These are phyloP conservation scores for Podosphaera fusca DNA, from an alignment of 2,329 filamentous ascomycete genomes.

Conservation along the genomic window DNA sequence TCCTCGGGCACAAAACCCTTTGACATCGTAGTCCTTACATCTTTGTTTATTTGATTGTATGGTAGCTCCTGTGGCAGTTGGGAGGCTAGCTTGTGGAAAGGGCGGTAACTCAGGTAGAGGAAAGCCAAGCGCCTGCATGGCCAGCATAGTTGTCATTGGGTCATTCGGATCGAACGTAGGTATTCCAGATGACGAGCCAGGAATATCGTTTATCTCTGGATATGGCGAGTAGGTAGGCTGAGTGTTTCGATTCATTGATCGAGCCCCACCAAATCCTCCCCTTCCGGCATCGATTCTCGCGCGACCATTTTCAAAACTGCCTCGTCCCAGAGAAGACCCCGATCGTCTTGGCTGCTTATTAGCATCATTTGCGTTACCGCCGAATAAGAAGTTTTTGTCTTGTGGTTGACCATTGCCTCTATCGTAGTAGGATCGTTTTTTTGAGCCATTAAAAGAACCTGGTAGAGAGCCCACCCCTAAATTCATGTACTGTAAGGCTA, in stretches of 20 bases:
- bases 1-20: constrained; percentile 48
- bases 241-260: constrained; percentile 4
- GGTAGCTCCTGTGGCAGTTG: neutral
- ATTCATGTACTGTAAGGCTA: constrained; percentile 8
- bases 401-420: constrained; percentile 21
- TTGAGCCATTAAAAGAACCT: constrained; percentile 13
- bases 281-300: constrained; percentile 6
- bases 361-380: constrained; percentile 17
- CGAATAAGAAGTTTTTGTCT: constrained; percentile 16
- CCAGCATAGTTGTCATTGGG: constrained; percentile 36
- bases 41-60: constrained; percentile 16
- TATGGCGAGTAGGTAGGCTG: constrained; percentile 5
- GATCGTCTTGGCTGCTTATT: constrained; percentile 38
- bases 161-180: constrained; percentile 33
- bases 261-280: constrained; percentile 9
- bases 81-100: constrained; percentile 10
- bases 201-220: constrained; percentile 7
- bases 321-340: constrained; percentile 17
- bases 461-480: constrained; percentile 7
- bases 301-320: constrained; percentile 16
- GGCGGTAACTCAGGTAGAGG: constrained; percentile 22
- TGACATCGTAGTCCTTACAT: constrained; percentile 49
- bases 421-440: constrained; percentile 34
- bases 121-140: constrained; percentile 33
- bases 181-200: constrained; percentile 15